Percentiles rank a stretch among this genome's conserved stretches.
These are phyloP conservation scores for Puccinia brachypodii DNA, from an alignment of 1,284 basidiomycete genomes.

Conservation along the genomic window DNA sequence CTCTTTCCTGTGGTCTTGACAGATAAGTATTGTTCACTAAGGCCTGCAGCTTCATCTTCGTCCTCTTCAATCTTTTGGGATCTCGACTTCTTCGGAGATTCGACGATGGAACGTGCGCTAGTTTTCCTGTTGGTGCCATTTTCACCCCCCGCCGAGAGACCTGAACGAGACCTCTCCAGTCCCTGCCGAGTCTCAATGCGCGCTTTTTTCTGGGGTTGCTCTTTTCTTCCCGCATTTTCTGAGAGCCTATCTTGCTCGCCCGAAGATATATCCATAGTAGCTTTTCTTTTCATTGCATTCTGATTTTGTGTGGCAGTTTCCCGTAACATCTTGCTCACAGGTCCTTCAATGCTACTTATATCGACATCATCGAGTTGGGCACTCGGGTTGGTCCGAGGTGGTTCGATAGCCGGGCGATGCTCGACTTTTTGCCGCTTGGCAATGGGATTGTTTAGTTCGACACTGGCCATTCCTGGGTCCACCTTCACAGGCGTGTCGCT, in stretches of 20 bases:
- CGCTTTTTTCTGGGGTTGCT: neutral
- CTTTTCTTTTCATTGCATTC: slow-evolving; percentile 5
- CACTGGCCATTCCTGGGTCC: neutral
- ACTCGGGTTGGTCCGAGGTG: neutral
- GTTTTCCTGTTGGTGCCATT: neutral
- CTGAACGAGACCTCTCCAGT: neutral
- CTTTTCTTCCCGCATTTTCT: neutral
- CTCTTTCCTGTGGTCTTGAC: slow-evolving; percentile 30
- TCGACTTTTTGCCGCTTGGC: slow-evolving; percentile 16
- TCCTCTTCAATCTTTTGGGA: neutral
- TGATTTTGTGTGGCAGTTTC: neutral
- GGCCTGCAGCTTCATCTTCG: neutral
- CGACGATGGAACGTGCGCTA: neutral
- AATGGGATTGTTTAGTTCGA: neutral
- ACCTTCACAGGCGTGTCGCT: neutral
- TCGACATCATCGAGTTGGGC: slow-evolving; percentile 22
- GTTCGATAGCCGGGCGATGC: neutral
- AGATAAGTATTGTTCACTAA: slow-evolving; percentile 4
- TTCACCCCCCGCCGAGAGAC: slow-evolving; percentile 1
- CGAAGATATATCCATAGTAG: neutral
- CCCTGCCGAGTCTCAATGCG: neutral
- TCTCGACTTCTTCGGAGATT: neutral
- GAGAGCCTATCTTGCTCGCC: neutral
- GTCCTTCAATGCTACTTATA: slow-evolving; percentile 32
- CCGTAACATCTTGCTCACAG: slow-evolving; percentile 13